Base-by-base conservation (phyloP, 306 rosid genomes). In the Gastrolobium villosum region DNA sequence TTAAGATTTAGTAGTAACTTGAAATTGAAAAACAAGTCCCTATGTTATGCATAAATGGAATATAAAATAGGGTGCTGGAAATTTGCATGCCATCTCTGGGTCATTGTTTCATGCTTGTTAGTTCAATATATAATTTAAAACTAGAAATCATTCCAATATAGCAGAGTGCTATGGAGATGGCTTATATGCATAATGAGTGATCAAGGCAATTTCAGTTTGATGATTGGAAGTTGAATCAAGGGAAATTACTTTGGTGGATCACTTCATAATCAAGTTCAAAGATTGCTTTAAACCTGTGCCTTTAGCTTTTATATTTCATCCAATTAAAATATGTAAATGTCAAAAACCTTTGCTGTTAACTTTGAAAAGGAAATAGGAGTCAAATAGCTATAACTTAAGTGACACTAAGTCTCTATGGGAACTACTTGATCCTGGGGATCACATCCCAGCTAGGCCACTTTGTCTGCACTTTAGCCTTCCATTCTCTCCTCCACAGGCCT, bases 171-270 rank as follows among this genome's bases (percentile, higher is more conserved):
- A 14, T 46, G 65, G 32, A 39, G 45, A 34, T 52, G 37, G 36
- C 53, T 26, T 43, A 46, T 34, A 3, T 52, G 49, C 54, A 34
- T 15, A 69, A 26, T 30, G 68, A 39, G 7, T 50, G 61, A 6
- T 15, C 53, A 31, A 44, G 28, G 30, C 14, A 75, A 40, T 31
- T 40, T 41, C 6, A 50, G n/a, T 59, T 75, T 15, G 43, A 67
- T 7, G n/a, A 9, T 5, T 50, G 43, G n/a, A 75, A 67, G 65
- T 60, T 3, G 52, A 68, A 26, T 46, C 5, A n/a, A 59, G n/a
- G 30, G 71, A 28, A 66, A 40, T 68, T 34, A 49, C 13, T 46
- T 80, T 79, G 49, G 32, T 79, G 41, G 74, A 54, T 34, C 66
- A 61, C 52, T 55, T 44, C 15, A 20, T 9, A 10, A 46, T 13